A percentile compares a stretch with the other conserved stretches of the same genome.
Conservation (phyloP, 2,329 filamentous ascomycete genomes). For the Aspergillus sp. region DNA sequence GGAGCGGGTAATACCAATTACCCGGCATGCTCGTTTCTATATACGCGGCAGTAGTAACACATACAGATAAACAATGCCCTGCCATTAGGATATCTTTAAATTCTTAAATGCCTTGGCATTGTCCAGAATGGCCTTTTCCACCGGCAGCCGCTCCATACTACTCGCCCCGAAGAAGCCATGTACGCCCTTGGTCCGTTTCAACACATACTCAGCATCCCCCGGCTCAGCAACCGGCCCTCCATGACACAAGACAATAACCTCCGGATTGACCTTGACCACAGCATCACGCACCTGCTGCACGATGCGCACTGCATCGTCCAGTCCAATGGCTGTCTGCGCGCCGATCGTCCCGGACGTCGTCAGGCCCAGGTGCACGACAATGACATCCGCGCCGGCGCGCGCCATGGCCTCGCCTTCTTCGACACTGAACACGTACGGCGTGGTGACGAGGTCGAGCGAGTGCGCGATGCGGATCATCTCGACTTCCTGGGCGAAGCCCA, state of each 20-base stretch:
- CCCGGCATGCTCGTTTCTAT: background rate
- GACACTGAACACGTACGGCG: conserved; percentile 60
- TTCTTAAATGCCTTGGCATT: conserved; percentile 50
- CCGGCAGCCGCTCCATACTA: conserved; percentile 59
- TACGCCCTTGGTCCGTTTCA: conserved; percentile 53
- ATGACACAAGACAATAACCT: conserved; percentile 61
- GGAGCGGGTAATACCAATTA: background rate
- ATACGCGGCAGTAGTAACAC: no score
- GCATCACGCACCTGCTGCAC: conserved; percentile 59
- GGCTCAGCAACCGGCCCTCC: conserved; percentile 60
- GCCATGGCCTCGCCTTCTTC: conserved; percentile 57
- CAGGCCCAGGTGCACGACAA: conserved; percentile 62
- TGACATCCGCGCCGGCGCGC: conserved; percentile 55
- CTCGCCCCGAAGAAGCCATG: conserved; percentile 66
- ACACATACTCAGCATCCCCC: conserved; percentile 55
- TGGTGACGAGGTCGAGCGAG: conserved; percentile 55
- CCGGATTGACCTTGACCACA: conserved; percentile 46
- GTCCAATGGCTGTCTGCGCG: conserved; percentile 50
- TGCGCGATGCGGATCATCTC: conserved; percentile 57
- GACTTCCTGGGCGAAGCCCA: conserved; percentile 60
- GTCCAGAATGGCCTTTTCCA: conserved; percentile 57
- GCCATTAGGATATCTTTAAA: conserved; percentile 15
- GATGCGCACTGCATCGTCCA: conserved; percentile 56
- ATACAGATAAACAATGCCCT: background rate
- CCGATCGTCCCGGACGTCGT: conserved; percentile 59